Conservation (phyloP, 768 basidiomycete genomes). For the Crassisporium funariophilum region DNA sequence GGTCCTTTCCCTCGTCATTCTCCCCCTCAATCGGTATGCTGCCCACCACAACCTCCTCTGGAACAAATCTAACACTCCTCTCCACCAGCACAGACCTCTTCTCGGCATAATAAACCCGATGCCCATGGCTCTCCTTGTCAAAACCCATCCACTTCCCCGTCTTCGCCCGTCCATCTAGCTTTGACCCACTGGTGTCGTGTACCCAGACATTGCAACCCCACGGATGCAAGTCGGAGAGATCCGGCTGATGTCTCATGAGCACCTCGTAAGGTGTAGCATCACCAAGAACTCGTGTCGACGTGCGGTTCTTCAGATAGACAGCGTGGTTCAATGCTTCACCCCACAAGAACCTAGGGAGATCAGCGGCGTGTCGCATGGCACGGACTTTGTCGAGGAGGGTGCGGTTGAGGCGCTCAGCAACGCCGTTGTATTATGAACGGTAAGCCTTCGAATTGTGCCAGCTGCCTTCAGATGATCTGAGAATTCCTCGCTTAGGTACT, state of each 20-base stretch:
- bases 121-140: slow-evolving; percentile 33
- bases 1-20: background rate
- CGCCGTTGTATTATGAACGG: slow-evolving; percentile 30
- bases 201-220: slow-evolving; percentile 23
- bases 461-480: slow-evolving; percentile 3
- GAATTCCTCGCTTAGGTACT: slow-evolving; percentile 12
- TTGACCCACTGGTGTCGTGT: slow-evolving; percentile 19
- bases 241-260: slow-evolving; percentile 13
- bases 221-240: slow-evolving; percentile 12
- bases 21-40: background rate
- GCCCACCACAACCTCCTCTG: background rate
- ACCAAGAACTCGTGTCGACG: slow-evolving; percentile 8
- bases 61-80: background rate
- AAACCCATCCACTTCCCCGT: slow-evolving; percentile 38
- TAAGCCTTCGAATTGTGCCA: background rate
- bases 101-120: background rate
- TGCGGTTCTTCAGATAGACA: slow-evolving; percentile 18
- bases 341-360: slow-evolving; percentile 34
- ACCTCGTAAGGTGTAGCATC: slow-evolving; percentile 14
- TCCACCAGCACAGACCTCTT: background rate
- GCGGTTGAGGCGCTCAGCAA: slow-evolving; percentile 39
- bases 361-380: slow-evolving; percentile 29
- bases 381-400: slow-evolving; percentile 29
- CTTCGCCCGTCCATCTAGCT: slow-evolving; percentile 26
- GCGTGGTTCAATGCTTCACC: slow-evolving; percentile 16